Evolutionary conservation across 345 rosid genomes (phyloP).

Genomic region (Pugionium cornutum): DNA sequence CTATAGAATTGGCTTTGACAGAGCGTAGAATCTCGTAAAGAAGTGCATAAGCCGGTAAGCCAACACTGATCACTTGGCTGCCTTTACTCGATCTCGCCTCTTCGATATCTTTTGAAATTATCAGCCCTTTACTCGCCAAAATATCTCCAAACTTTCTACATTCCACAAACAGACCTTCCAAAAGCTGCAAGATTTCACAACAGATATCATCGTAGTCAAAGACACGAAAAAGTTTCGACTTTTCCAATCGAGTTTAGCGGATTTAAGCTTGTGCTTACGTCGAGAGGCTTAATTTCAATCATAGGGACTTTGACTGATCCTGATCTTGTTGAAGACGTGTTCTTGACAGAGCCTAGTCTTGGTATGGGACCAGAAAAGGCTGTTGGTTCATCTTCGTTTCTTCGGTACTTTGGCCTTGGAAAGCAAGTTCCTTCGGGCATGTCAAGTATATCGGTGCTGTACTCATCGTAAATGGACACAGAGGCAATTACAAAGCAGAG

Average conservation of each 20-base stretch:
- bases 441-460: constrained; percentile 86
- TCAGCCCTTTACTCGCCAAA: constrained; percentile 68
- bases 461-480: constrained; percentile 84
- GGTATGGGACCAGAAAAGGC: constrained; percentile 51
- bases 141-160: constrained; percentile 61
- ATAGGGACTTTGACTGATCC: constrained; percentile 53
- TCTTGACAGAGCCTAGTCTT: constrained; percentile 51
- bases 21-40: constrained; percentile 65
- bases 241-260: too few species aligned
- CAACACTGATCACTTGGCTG: constrained; percentile 67
- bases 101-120: constrained; percentile 73
- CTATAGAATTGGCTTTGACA: constrained; percentile 55
- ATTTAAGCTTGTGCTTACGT: constrained; percentile 46
- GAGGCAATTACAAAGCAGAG: constrained; percentile 78
- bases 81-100: constrained; percentile 64
- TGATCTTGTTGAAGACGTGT: constrained; percentile 46
- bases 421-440: constrained; percentile 93
- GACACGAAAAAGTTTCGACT: neutral
- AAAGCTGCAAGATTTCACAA: constrained; percentile 54
- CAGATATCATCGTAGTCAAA: constrained; percentile 21
- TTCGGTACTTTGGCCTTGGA: constrained; percentile 71
- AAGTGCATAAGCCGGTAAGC: constrained; percentile 83
- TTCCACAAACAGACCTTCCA: constrained; percentile 59
- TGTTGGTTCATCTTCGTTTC: constrained; percentile 28
- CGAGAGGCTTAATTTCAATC: constrained; percentile 78